Conservation (phyloP, 176 grass and related monocot species). For the Triticum timopheevii region DNA sequence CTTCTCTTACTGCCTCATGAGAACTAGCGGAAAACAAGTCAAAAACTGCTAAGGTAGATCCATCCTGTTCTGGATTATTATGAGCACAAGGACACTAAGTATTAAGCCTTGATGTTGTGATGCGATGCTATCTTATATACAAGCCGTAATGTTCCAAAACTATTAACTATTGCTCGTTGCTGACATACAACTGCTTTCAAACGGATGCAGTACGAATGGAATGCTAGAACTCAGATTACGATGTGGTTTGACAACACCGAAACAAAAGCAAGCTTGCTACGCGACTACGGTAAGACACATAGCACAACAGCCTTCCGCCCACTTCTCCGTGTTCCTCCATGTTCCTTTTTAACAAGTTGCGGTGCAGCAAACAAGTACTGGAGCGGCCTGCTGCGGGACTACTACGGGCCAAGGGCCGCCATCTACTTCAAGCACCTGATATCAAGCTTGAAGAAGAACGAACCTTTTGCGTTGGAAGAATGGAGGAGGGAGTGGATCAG, state of each 20-base stretch:
- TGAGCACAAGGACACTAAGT: background rate
- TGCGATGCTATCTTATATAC: background rate
- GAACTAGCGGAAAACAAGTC: background rate
- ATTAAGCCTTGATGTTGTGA: background rate
- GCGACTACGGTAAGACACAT: constrained; percentile 58
- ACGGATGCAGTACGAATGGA: constrained; percentile 83
- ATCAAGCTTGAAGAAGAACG: constrained; percentile 49
- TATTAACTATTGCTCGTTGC: background rate
- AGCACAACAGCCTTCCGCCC: background rate
- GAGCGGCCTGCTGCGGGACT: constrained; percentile 70
- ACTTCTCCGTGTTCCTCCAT: background rate
- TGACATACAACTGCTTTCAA: background rate
- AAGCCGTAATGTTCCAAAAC: too few relatives aligned
- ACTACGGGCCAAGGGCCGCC: constrained; percentile 67
- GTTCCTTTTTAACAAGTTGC: background rate
- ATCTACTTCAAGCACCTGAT: constrained; percentile 76
- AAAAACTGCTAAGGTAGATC: background rate
- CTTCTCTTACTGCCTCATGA: background rate
- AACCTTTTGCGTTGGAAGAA: constrained; percentile 51
- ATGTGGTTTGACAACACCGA: constrained; percentile 92
- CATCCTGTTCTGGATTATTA: background rate
- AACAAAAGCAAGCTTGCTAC: constrained; percentile 74
- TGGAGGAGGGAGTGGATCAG: constrained; percentile 83
- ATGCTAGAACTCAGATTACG: constrained; percentile 88
- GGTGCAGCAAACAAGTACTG: constrained; percentile 87